Evolutionary conservation across 495 filamentous ascomycete species (phyloP), one percentile per base, ranked within the genome.

Genomic region (Pyrenula aspistea): DNA sequence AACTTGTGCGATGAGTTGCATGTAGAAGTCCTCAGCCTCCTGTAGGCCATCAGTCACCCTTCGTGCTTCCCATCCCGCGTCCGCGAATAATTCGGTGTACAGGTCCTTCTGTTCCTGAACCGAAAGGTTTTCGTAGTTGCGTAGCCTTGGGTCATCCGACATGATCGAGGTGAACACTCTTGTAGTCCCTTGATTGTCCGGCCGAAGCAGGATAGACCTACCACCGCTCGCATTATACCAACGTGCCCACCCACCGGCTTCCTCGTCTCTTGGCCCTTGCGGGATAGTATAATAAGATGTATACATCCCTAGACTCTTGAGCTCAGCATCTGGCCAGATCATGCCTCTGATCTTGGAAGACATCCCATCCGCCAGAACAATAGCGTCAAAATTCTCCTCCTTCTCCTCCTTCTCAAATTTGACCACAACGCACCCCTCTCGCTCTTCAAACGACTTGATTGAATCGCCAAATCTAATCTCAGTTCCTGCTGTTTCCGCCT

Each of bases 11-110:
- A 70, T 36, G 2, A 55, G 25, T 25, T 76, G 61, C 47, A 64
- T 65, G 63, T 82, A 82, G 50, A 81, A 78, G 62, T 83, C 75
- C 2, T 74, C 61, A 10, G 75, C 55, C 1, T 66, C 11, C 2
- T 52, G 68, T 15, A 81, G 55, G 0, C 54, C 70, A 4, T 73
- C 65, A 15, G 80, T 22, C 24, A 80, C 61, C 24, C 68, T 15
- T 2, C 69, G 60, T 4, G 68, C 61, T 58, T 74, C 57, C 75
- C 77, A 81, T 4, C 73, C 75, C 0, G 72, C 72, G 24, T 62
- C 73, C 10, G 61, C 57, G 57, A 79, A 79, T 1, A 67, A 54
- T 12, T 72, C 64, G 0, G 57, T 55, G 57, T 74, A 68, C 2
- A 64, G 64, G 12, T 67, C 53, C 60, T 78, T 81, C 56, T 75